Base-by-base conservation (phyloP, 768 basidiomycete genomes). In the Gloeostereum incarnatum region DNA sequence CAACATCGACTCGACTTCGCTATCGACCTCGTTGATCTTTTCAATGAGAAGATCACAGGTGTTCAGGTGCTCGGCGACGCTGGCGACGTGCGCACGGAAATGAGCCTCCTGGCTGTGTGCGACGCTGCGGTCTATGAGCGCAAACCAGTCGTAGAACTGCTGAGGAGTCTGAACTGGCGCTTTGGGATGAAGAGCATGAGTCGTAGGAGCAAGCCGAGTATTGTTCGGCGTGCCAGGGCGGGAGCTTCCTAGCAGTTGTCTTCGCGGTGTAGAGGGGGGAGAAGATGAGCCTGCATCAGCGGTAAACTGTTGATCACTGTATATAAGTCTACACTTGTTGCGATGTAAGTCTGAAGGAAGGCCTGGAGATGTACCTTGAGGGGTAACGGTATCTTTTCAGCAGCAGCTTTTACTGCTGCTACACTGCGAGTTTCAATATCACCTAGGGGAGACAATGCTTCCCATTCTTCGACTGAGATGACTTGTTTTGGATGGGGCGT, bases 131-230 rank as follows among this genome's bases (percentile, higher is more conserved):
- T 96, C 92, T 38, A 99, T 79, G 27, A 85, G 69, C 3, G 88
- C 70, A 57, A 92, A 94, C 83, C 92, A 96, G 61, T 98, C 94
- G 54, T 93, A 90, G 59, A 99, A 94, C 48, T 97, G 91, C 50
- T 98, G 90, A 1, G 92, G 83, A 0, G 91, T 94, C 45, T 83
- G 75, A 26, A 98, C 80, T 4, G 87, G 81, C 27, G 78, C 72
- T 35, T 71, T 74, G 2, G 88, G 85, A 51, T 85, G 81, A 11
- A 89, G 61, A 0, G 78, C 69, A 50, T 83, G 75, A 6, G 60
- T 51, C 3, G 54, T 43, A 39, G 51, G 57, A 32, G 45, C 36
- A 23, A 22, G 65, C 5, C 33, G 72, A 60, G 41, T 46, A 58
- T 43, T 47, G 54, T 6, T 60, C 3, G 67, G 65, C 30, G 71